Percentiles rank a stretch among this genome's conserved stretches.
These are phyloP conservation scores for Ustilago tritici DNA, from an alignment of 1,284 basidiomycete species.

Conservation along the genomic window DNA sequence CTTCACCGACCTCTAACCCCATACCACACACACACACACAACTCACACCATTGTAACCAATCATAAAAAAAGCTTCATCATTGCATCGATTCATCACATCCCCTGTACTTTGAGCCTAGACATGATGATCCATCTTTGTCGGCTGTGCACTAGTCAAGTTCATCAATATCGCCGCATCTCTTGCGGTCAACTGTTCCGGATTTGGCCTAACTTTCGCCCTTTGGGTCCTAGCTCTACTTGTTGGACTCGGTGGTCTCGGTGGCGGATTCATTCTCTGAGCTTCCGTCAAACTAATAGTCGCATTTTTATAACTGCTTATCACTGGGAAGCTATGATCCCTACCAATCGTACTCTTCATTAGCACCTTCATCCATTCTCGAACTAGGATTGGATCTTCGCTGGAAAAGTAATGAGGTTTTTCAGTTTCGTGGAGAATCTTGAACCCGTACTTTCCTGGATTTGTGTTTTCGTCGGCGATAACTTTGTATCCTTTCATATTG, in stretches of 20 bases:
- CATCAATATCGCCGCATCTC: conserved; percentile 71
- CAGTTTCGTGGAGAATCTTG: conserved; percentile 88
- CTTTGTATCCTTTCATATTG: conserved; percentile 90
- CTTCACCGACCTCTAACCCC: conserved; percentile 1
- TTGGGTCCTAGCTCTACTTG: conserved; percentile 87
- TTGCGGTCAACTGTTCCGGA: conserved; percentile 84
- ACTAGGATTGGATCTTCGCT: conserved; percentile 85
- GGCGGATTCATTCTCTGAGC: conserved; percentile 96
- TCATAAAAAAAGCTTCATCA: background rate
- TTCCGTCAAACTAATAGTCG: conserved; percentile 92
- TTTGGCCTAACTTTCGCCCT: conserved; percentile 87
- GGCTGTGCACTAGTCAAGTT: conserved; percentile 38
- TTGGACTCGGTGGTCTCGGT: conserved; percentile 92
- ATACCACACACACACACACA: background rate
- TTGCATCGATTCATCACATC: background rate
- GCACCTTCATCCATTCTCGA: conserved; percentile 98
- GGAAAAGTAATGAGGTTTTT: conserved; percentile 90
- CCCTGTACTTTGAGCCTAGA: background rate
- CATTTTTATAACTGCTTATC: conserved; percentile 95
- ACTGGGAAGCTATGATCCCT: conserved; percentile 77
- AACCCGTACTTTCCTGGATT: conserved; percentile 95
- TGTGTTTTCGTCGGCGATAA: conserved; percentile 90
- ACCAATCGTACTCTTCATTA: conserved; percentile 98
- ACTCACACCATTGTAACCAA: background rate
- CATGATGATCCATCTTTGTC: conserved; percentile 30